These are phyloP conservation scores for Daldinia sp. DNA, from an alignment of 2,329 filamentous ascomycete genomes.

Conservation along the genomic window DNA sequence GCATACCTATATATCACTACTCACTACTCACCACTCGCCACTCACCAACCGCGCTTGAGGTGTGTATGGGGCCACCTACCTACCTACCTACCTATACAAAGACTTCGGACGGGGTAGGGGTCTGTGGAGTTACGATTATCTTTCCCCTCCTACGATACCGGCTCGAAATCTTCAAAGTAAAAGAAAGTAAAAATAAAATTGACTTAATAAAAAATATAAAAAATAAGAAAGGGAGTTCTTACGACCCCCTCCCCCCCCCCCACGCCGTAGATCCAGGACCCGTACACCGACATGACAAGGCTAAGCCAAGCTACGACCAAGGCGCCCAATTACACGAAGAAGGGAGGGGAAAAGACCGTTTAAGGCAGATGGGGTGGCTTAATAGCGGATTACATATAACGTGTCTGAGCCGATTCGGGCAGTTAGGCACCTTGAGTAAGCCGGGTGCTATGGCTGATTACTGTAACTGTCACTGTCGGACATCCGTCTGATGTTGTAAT, in stretches of 20 bases:
- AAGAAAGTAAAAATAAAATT: background rate
- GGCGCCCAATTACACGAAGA: constrained; percentile 25
- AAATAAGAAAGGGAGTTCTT: too few species aligned
- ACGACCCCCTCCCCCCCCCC: too few species aligned
- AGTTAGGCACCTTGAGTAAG: constrained; percentile 37
- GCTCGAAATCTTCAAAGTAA: background rate
- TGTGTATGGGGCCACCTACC: background rate
- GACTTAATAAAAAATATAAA: too few species aligned
- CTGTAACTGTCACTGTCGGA: constrained; percentile 32
- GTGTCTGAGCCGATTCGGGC: constrained; percentile 28
- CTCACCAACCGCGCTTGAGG: background rate
- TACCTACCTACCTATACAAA: background rate
- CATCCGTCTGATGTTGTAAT: constrained; percentile 33
- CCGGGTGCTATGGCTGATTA: constrained; percentile 37
- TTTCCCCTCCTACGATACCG: background rate
- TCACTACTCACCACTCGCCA: too few species aligned
- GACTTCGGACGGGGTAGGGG: background rate
- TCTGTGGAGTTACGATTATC: background rate
- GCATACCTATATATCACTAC: background rate
- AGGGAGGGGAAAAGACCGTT: background rate
- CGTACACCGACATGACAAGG: constrained; percentile 22
- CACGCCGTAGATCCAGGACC: constrained; percentile 11
- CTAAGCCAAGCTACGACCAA: constrained; percentile 25
- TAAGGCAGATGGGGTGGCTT: constrained; percentile 20
- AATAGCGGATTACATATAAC: constrained; percentile 30